These are phyloP conservation scores for Erythrophleum ivorense DNA, from an alignment of 331 rosid genomes.

Conservation along the genomic window DNA sequence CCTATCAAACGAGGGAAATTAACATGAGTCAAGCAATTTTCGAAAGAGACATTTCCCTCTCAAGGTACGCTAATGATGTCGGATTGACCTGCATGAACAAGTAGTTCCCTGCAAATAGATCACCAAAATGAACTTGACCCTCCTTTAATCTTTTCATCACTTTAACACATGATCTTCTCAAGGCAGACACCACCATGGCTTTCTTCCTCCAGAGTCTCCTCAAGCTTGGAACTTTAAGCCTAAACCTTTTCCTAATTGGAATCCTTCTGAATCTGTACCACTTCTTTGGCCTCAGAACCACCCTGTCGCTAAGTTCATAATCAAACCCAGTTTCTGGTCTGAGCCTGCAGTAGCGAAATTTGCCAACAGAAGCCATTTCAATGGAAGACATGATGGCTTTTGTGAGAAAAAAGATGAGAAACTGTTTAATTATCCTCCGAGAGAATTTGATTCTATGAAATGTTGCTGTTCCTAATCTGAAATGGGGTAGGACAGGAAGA, in stretches of 20 bases:
- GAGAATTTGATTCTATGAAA: slow-evolving; percentile 11
- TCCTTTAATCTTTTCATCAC: slow-evolving; percentile 69
- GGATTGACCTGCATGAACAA: slow-evolving; percentile 83
- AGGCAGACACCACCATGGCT: slow-evolving; percentile 48
- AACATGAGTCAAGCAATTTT: slow-evolving; percentile 35
- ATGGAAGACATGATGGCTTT: slow-evolving; percentile 42
- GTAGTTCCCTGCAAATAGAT: slow-evolving; percentile 94
- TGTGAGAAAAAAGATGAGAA: neutral
- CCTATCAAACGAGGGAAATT: slow-evolving; percentile 10
- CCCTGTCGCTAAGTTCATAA: slow-evolving; percentile 22
- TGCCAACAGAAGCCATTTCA: slow-evolving; percentile 43
- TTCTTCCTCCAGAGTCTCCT: slow-evolving; percentile 70
- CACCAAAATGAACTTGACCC: slow-evolving; percentile 75
- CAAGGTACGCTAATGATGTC: slow-evolving; percentile 53
- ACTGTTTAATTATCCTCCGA: neutral
- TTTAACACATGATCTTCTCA: slow-evolving; percentile 55
- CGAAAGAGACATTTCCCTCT: slow-evolving; percentile 43
- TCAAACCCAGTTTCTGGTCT: slow-evolving; percentile 42
- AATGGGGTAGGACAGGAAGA: neutral
- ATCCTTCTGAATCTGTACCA: slow-evolving; percentile 60
- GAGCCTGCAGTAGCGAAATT: slow-evolving; percentile 68
- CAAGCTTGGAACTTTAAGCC: slow-evolving; percentile 66
- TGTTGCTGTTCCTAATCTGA: slow-evolving; percentile 28
- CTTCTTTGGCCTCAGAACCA: slow-evolving; percentile 39
- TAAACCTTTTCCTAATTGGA: slow-evolving; percentile 59